Base-by-base conservation (phyloP, 805 yeast genomes). In the Brettanomyces naardenensis region DNA sequence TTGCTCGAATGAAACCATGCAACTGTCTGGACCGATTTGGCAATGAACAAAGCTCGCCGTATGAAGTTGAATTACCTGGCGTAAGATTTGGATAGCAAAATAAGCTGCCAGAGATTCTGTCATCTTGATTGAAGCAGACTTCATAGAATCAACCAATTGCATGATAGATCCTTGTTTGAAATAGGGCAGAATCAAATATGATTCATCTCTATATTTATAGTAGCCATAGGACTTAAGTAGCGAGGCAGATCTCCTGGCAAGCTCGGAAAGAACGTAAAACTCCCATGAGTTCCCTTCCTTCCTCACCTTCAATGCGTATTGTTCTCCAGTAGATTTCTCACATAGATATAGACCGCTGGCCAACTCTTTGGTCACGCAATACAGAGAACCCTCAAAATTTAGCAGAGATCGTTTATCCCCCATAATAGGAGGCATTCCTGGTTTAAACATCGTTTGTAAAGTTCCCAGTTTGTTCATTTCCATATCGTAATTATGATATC, bases 1-100 rank as follows among this genome's bases (percentile, higher is more conserved):
- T 13, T 62, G 59, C 3, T 39, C 13, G 29, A 82, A 65, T 28
- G 82, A 59, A 0, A 86, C 52, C 94, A 88, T 82, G 45, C 92
- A 83, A 53, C 87, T 88, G 44, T 84, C 95, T 0, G 95, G 80
- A 52, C 82, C 84, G 38, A 88, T 57, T 54, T 88, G 95, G 2
- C 95, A 94, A 60, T 88, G 96, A 10, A 88, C 65, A 1, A 88
- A 75, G 0, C 80, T 80, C 13, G 70, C 57, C 0, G 58, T 54
- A 51, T 88, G 96, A n/a, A 89, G 56, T 2, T 62, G 56, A 36
- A 76, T 78, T 5, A 86, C 58, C 0, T 74, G 66, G 30, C 73
- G 66, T 32, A 88, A 49, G 9, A 89, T 53, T 52, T 87, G 87
- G 7, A 75, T 60, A 0, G 90, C 66, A 28, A 85, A 61, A 49